phyloP scores from a whole-genome alignment of 805 yeast genomes.

The Starmerella sp. region DNA sequence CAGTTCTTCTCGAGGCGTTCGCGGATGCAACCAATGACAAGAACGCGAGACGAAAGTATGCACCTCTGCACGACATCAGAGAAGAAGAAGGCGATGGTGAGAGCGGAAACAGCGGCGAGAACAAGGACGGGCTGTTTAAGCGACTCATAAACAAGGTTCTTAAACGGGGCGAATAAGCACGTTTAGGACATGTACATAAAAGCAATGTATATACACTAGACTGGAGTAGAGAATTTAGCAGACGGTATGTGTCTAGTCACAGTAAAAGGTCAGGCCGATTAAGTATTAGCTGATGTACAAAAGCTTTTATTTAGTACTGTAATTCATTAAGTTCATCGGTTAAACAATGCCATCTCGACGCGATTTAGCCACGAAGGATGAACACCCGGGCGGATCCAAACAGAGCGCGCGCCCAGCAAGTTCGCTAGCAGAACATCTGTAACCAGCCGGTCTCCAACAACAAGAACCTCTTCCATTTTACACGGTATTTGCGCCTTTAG shows the following conservation, averaged over 20 bases:
- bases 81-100: conserved; percentile 17
- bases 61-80: conserved; percentile 21
- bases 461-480: conserved; percentile 55
- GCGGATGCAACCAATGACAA: conserved; percentile 83
- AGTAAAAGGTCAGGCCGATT: too few relatives aligned
- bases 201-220: neutral
- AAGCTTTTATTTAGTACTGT: neutral
- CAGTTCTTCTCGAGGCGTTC: conserved; percentile 80
- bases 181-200: neutral
- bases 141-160: conserved; percentile 28
- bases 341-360: conserved; percentile 18
- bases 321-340: neutral
- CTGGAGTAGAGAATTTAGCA: neutral
- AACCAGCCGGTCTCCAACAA: conserved; percentile 82
- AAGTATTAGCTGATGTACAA: too few relatives aligned
- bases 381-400: conserved; percentile 80
- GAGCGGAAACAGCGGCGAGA: neutral
- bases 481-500: conserved; percentile 46
- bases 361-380: conserved; percentile 20
- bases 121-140: conserved; percentile 27
- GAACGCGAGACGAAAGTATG: conserved; percentile 58
- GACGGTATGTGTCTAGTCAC: neutral
- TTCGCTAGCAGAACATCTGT: conserved; percentile 94
- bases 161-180: conserved; percentile 21
- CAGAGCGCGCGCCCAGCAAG: conserved; percentile 73